These are phyloP conservation scores for Sarocladium strictum DNA, from an alignment of 2,329 filamentous ascomycete species.

Conservation along the genomic window DNA sequence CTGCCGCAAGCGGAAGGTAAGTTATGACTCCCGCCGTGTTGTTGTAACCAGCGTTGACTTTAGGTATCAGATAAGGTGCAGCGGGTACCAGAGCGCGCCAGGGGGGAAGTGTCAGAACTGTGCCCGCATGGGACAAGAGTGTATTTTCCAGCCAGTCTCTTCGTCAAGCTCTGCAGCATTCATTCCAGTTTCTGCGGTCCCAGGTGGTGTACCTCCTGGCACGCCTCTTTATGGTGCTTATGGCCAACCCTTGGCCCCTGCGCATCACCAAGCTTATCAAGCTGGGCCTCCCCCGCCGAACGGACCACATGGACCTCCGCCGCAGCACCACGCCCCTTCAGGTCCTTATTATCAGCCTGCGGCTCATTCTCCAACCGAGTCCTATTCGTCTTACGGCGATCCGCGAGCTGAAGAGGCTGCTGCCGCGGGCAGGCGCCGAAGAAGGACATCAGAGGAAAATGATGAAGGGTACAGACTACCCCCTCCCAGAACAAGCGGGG, in stretches of 20 bases:
- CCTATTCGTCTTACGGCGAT: conserved; percentile 34
- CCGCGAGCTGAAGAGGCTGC: conserved; percentile 25
- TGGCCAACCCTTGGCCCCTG: conserved; percentile 45
- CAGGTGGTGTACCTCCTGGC: conserved; percentile 51
- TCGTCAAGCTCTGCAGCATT: conserved; percentile 51
- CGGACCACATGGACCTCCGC: conserved; percentile 13
- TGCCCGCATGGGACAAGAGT: conserved; percentile 56
- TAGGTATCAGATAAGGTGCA: conserved; percentile 48
- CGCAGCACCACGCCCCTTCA: conserved; percentile 22
- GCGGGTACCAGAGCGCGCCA: conserved; percentile 52
- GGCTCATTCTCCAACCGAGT: conserved; percentile 38
- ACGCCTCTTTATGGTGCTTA: conserved; percentile 52
- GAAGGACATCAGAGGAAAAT: conserved; percentile 31
- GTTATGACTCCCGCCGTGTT: neutral
- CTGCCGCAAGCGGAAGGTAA: conserved; percentile 55
- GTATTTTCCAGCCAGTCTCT: conserved; percentile 54
- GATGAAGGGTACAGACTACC: conserved; percentile 39
- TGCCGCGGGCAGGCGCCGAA: conserved; percentile 26
- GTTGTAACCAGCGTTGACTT: neutral
- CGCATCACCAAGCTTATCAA: conserved; percentile 16
- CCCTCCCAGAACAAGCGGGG: conserved; percentile 35
- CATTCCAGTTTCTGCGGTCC: conserved; percentile 51
- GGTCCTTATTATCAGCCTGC: conserved; percentile 32
- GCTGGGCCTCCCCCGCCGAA: conserved; percentile 7
- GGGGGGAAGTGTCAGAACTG: conserved; percentile 57